Conservation (phyloP, 345 rosid species). For the Boechera retrofracta region DNA sequence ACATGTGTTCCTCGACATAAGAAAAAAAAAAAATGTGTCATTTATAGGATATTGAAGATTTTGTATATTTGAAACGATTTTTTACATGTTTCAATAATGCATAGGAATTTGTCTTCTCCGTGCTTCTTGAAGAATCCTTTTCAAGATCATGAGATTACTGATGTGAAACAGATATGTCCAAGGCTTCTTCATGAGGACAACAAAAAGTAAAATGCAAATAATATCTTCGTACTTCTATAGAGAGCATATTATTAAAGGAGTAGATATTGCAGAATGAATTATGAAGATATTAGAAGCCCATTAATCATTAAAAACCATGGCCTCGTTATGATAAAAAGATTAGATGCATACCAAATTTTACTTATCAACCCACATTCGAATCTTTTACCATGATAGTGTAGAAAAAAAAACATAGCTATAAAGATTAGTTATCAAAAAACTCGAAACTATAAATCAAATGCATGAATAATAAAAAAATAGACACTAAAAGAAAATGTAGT, state of each 20-base stretch:
- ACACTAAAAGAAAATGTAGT: too few relatives aligned
- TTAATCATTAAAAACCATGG: not conserved
- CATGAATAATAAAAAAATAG: too few relatives aligned
- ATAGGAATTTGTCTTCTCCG: slow-evolving; percentile 47
- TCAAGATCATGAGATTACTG: slow-evolving; percentile 62
- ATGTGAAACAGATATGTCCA: slow-evolving; percentile 40
- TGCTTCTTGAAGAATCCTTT: slow-evolving; percentile 62
- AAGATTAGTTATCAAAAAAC: not conserved
- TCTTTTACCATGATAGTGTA: not conserved
- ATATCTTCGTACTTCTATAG: not conserved
- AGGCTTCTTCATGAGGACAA: not conserved
- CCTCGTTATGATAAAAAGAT: not conserved
- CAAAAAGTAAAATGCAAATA: not conserved
- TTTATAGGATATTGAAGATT: not conserved
- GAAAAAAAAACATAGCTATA: not conserved
- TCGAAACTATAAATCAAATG: not conserved
- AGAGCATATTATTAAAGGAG: not conserved
- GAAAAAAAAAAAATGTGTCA: not conserved
- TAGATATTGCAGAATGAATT: not conserved
- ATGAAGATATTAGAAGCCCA: slow-evolving; percentile 8
- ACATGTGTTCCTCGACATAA: not conserved
- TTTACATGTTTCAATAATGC: not conserved
- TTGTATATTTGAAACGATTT: not conserved
- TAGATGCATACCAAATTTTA: not conserved
- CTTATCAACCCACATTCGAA: not conserved